Conservation (phyloP, 2,329 filamentous ascomycete species). For the Dendrostoma leiphaemia region DNA sequence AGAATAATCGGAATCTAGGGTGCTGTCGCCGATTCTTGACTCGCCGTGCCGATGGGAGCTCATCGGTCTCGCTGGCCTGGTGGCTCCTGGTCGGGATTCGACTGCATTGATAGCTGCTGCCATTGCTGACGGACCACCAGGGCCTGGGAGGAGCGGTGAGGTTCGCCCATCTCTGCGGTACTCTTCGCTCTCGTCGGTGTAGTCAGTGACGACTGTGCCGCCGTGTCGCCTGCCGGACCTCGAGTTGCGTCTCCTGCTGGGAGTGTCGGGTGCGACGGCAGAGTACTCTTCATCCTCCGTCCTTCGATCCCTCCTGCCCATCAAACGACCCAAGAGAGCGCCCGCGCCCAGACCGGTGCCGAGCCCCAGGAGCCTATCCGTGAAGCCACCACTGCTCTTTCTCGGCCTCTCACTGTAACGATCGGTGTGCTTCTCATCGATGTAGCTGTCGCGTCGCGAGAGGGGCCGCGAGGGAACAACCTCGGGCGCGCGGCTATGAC, state of each 20-base stretch:
- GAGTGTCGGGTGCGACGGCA: conserved; percentile 61
- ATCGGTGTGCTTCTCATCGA: conserved; percentile 67
- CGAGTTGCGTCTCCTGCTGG: conserved; percentile 44
- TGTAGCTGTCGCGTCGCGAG: conserved; percentile 55
- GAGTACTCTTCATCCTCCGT: conserved; percentile 60
- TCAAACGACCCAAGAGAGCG: conserved; percentile 58
- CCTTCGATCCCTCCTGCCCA: conserved; percentile 48
- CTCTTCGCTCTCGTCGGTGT: conserved; percentile 49
- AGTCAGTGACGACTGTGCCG: conserved; percentile 38
- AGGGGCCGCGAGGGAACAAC: conserved; percentile 51
- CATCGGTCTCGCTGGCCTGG: conserved; percentile 34
- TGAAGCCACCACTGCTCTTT: conserved; percentile 51
- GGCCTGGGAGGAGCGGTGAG: conserved; percentile 46
- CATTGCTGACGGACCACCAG: conserved; percentile 41
- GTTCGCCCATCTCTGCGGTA: conserved; percentile 29
- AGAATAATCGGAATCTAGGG: conserved; percentile 56
- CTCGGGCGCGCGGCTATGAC: conserved; percentile 41
- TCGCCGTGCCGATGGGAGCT: conserved; percentile 45
- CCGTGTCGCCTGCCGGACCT: conserved; percentile 25
- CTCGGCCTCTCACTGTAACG: conserved; percentile 57
- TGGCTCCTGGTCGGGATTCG: conserved; percentile 33
- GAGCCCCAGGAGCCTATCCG: conserved; percentile 57
- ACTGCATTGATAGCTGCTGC: conserved; percentile 48
- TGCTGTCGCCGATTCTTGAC: conserved; percentile 42
- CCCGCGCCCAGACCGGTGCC: conserved; percentile 63